phyloP scores from a whole-genome alignment of 75 land plant genomes.

The Pinus tabuliformis region DNA sequence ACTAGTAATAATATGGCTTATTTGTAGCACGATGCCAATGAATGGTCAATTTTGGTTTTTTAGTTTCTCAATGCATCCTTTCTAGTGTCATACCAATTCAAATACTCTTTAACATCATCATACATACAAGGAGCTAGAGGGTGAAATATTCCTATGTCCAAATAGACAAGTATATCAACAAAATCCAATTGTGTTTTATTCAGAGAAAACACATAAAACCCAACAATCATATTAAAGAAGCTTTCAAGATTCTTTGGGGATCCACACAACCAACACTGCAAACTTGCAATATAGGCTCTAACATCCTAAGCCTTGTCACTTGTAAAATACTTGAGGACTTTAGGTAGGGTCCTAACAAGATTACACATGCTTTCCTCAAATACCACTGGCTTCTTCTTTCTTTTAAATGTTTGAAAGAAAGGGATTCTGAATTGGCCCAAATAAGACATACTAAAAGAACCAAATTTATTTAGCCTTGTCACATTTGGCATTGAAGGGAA shows the following conservation, averaged over 20 bases:
- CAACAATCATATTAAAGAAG: conserved; percentile 91
- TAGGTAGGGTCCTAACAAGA: conserved; percentile 92
- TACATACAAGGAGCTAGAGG: conserved; percentile 98
- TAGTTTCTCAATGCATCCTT: conserved; percentile 69
- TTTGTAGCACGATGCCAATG: conserved; percentile 83
- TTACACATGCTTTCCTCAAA: conserved; percentile 98
- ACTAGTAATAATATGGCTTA: conserved; percentile 98
- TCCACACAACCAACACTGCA: conserved; percentile 99
- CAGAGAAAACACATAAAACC: conserved; percentile 86
- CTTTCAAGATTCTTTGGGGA: conserved; percentile 91
- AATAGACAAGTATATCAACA: conserved; percentile 83
- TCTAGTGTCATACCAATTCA: conserved; percentile 98
- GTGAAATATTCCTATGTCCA: conserved; percentile 98
- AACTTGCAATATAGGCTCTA: conserved; percentile 84
- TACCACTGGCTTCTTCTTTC: conserved; percentile 66
- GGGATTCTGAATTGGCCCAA: conserved; percentile 96
- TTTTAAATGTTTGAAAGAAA: conserved; percentile 89
- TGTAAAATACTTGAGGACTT: conserved; percentile 95
- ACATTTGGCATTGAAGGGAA: conserved; percentile 99
- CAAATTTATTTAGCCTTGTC: conserved; percentile 95
- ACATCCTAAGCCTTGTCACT: conserved; percentile 99
- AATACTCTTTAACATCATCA: conserved; percentile 96
- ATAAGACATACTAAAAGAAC: conserved; percentile 94
- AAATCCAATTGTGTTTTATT: conserved; percentile 62
- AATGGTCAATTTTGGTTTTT: conserved; percentile 71